phyloP scores from a whole-genome alignment of 1,284 basidiomycete species.

The Abortiporus biennis region DNA sequence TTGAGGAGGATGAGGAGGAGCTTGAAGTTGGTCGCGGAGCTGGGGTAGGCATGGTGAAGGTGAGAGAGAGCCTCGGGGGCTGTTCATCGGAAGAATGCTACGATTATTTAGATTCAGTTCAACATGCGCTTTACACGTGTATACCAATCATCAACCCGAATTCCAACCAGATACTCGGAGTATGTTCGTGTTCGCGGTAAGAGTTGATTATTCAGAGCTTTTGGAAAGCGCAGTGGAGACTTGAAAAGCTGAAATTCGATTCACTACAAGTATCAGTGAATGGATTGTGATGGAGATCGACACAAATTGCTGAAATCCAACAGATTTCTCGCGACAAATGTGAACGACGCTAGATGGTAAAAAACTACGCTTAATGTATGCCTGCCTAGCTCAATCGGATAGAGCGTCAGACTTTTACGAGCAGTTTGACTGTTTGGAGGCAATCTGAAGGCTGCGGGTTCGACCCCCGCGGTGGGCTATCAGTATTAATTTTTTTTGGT shows the following conservation, averaged over 20 bases:
- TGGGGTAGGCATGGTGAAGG: too few relatives aligned
- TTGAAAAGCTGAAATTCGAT: not conserved
- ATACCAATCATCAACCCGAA: too few relatives aligned
- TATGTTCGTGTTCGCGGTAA: too few relatives aligned
- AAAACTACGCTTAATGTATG: constrained; percentile 17
- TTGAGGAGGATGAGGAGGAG: not conserved
- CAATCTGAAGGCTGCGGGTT: constrained; percentile 82
- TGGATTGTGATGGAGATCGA: not conserved
- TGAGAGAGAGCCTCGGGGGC: too few relatives aligned
- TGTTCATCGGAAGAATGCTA: too few relatives aligned
- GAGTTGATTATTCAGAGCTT: too few relatives aligned
- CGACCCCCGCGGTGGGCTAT: constrained; percentile 86
- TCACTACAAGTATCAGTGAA: not conserved
- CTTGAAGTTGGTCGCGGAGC: too few relatives aligned
- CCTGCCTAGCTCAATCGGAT: constrained; percentile 84
- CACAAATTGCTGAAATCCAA: not conserved
- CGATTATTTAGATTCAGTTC: not conserved
- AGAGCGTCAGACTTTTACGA: constrained; percentile 78
- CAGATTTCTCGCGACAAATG: not conserved
- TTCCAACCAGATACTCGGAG: too few relatives aligned
- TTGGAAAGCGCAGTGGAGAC: too few relatives aligned
- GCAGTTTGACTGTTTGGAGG: constrained; percentile 6
- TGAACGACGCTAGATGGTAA: not conserved
- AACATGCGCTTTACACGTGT: too few relatives aligned
- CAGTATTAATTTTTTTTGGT: not conserved